A percentile compares a stretch with the other conserved stretches of the same genome.
These are phyloP conservation scores for Leishmania lainsoni DNA, from an alignment of 208 protist genomes.

Conservation along the genomic window DNA sequence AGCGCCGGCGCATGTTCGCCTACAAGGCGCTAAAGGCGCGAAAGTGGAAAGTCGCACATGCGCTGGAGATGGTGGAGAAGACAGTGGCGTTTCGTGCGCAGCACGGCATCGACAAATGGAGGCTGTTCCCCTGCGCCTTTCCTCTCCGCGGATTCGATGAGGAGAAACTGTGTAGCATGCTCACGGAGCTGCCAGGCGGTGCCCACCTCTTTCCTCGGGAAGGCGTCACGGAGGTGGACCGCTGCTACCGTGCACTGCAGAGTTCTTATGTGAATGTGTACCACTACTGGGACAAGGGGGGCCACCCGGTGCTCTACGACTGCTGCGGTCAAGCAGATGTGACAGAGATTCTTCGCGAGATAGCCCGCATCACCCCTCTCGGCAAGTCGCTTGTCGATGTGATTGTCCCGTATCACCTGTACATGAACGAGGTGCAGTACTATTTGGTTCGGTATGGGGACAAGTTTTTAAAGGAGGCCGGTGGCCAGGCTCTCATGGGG, in stretches of 20 bases:
- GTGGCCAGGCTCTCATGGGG: slow-evolving; percentile 50
- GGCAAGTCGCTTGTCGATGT: slow-evolving; percentile 46
- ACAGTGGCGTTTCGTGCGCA: slow-evolving; percentile 55
- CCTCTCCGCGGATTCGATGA: slow-evolving; percentile 53
- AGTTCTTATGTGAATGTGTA: slow-evolving; percentile 62
- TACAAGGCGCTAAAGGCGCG: slow-evolving; percentile 75
- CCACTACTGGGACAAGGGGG: slow-evolving; percentile 78
- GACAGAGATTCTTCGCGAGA: slow-evolving; percentile 39
- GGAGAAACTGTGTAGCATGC: slow-evolving; percentile 31
- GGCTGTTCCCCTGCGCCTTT: slow-evolving; percentile 69
- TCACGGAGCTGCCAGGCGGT: slow-evolving; percentile 32
- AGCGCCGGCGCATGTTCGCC: slow-evolving; percentile 43
- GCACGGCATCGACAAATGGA: slow-evolving; percentile 46
- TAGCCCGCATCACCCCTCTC: slow-evolving; percentile 29
- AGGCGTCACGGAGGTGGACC: slow-evolving; percentile 30
- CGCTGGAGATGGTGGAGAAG: slow-evolving; percentile 54
- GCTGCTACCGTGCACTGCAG: slow-evolving; percentile 50
- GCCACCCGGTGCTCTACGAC: slow-evolving; percentile 76
- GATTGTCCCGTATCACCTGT: slow-evolving; percentile 66
- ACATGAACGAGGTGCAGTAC: slow-evolving; percentile 82
- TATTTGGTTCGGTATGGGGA: slow-evolving; percentile 61
- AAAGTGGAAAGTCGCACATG: slow-evolving; percentile 53
- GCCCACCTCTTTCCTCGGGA: slow-evolving; percentile 18
- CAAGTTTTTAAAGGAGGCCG: slow-evolving; percentile 25
- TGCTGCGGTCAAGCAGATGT: slow-evolving; percentile 51